phyloP scores from a whole-genome alignment of 768 basidiomycete genomes.

The Cantharellus anzutake region DNA sequence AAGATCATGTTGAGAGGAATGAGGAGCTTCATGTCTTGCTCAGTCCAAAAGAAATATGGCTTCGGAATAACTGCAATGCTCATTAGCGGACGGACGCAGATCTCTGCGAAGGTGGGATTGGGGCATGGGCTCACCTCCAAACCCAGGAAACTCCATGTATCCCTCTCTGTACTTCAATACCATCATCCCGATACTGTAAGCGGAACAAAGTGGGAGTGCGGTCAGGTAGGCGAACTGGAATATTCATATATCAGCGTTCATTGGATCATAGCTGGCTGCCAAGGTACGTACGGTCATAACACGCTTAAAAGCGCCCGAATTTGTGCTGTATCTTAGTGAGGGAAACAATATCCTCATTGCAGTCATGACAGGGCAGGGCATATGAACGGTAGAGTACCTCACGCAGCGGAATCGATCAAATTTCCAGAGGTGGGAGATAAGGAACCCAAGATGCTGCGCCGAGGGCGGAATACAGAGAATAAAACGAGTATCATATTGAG shows the following conservation, averaged over 20 bases:
- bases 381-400: background rate
- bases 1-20: slow-evolving; percentile 53
- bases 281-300: slow-evolving; percentile 61
- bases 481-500: background rate
- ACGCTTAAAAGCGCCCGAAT: slow-evolving; percentile 64
- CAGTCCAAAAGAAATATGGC: slow-evolving; percentile 34
- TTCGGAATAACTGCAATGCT: slow-evolving; percentile 3
- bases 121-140: slow-evolving; percentile 5
- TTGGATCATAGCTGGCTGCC: too few relatives aligned
- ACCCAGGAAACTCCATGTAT: slow-evolving; percentile 18
- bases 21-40: slow-evolving; percentile 29
- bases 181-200: slow-evolving; percentile 44
- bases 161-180: slow-evolving; percentile 46
- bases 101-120: background rate
- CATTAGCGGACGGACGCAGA: background rate
- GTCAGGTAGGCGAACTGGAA: slow-evolving; percentile 59
- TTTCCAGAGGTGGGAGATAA: slow-evolving; percentile 7
- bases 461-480: background rate
- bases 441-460: slow-evolving; percentile 6
- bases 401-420: slow-evolving; percentile 8
- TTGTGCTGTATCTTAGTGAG: slow-evolving; percentile 20
- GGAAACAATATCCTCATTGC: background rate
- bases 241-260: too few relatives aligned
- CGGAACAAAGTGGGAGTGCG: slow-evolving; percentile 42
- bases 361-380: too few relatives aligned